Conservation (phyloP, 2,329 filamentous ascomycete species). For the Ophioceras dolichostomum region DNA sequence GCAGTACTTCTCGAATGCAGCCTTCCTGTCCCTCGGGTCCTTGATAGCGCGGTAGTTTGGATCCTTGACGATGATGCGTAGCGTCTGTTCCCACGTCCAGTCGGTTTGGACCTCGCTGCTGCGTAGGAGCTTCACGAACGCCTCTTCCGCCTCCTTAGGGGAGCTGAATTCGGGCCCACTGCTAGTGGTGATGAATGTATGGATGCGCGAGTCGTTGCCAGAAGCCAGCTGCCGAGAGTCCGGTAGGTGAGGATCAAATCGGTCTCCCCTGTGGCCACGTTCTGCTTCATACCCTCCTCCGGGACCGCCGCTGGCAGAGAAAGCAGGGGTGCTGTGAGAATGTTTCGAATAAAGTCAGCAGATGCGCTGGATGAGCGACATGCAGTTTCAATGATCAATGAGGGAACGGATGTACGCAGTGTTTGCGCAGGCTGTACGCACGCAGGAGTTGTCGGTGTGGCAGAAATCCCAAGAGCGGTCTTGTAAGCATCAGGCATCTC, state of each 20-base stretch:
- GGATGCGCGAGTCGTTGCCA: constrained; percentile 42
- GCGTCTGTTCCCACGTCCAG: constrained; percentile 85
- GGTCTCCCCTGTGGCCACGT: too few relatives aligned
- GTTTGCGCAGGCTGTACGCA: too few relatives aligned
- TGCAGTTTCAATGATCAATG: too few relatives aligned
- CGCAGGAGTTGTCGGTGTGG: constrained; percentile 29
- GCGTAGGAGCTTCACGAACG: constrained; percentile 82
- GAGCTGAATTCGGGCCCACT: constrained; percentile 69
- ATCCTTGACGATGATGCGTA: constrained; percentile 78
- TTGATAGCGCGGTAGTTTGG: constrained; percentile 88
- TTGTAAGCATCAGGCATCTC: constrained; percentile 81
- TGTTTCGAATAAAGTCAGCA: neutral
- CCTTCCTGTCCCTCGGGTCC: constrained; percentile 80
- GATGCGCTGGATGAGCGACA: neutral
- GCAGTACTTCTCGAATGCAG: constrained; percentile 91
- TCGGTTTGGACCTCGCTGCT: constrained; percentile 78
- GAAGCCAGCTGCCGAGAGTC: constrained; percentile 48
- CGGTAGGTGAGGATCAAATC: constrained; percentile 22
- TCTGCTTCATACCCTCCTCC: too few relatives aligned
- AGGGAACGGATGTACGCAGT: too few relatives aligned
- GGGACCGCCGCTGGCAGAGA: neutral
- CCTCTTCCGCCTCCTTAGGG: constrained; percentile 79
- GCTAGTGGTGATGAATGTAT: constrained; percentile 47
- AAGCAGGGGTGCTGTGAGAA: neutral
- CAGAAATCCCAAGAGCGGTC: constrained; percentile 52